These are phyloP conservation scores for Plantago major DNA, from an alignment of 257 asterid genomes.

Conservation along the genomic window DNA sequence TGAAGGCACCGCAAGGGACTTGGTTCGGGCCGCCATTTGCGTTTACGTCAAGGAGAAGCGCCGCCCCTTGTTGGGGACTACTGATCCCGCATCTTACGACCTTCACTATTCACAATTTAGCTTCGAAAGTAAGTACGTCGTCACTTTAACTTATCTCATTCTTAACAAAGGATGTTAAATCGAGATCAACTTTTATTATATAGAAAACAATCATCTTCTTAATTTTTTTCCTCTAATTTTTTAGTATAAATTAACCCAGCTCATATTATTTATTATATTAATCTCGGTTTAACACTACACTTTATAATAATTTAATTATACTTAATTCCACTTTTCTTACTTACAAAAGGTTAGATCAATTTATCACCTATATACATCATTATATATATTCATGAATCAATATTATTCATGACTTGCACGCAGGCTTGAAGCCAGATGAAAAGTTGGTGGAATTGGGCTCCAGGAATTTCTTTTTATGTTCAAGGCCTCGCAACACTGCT, in stretches of 20 bases:
- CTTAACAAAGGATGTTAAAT: too few species aligned
- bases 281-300: too few species aligned
- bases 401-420: background rate
- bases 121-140: constrained; percentile 38
- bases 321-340: too few species aligned
- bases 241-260: too few species aligned
- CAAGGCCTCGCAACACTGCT: constrained; percentile 13
- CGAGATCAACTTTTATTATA: too few species aligned
- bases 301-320: too few species aligned
- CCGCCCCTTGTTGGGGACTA: constrained; percentile 40
- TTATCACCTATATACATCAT: background rate
- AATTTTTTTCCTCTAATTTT: too few species aligned
- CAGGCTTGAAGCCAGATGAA: constrained; percentile 48
- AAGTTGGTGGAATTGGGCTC: constrained; percentile 45
- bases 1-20: constrained; percentile 49
- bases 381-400: background rate
- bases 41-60: constrained; percentile 51
- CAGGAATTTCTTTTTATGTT: constrained; percentile 52
- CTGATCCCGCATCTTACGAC: constrained; percentile 33
- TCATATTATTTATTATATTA: too few species aligned
- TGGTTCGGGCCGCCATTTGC: constrained; percentile 44
- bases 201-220: too few species aligned
- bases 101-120: constrained; percentile 59
- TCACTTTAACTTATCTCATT: background rate
- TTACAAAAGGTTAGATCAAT: too few species aligned